Conservation (phyloP, 2,329 filamentous ascomycete genomes). For the Lecanoromycetidae sp. region DNA sequence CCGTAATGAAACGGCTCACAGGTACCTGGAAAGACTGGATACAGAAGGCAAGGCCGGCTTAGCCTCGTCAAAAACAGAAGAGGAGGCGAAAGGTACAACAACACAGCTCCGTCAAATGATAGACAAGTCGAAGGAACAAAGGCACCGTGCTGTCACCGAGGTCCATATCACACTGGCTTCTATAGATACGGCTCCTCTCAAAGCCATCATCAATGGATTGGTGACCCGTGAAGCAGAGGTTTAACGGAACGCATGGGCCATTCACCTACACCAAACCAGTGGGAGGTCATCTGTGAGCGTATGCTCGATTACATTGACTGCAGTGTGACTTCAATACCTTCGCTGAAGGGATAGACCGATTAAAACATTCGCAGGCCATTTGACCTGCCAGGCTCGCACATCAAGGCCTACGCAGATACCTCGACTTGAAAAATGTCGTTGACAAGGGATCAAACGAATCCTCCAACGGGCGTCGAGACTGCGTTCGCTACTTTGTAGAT, state of each 20-base stretch:
- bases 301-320: not conserved
- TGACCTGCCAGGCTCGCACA: not conserved
- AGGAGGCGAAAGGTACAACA: not conserved
- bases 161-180: not conserved
- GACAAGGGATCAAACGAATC: not conserved
- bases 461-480: not conserved
- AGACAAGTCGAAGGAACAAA: not conserved
- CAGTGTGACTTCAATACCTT: not conserved
- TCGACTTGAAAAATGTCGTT: not conserved
- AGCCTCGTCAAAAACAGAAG: not conserved
- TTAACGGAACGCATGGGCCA: not conserved
- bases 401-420: not conserved
- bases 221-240: not conserved
- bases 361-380: not conserved
- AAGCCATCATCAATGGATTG: not conserved
- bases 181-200: not conserved
- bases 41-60: not conserved
- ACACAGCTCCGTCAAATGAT: not conserved
- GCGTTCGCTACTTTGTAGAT: not conserved
- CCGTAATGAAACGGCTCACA: not conserved
- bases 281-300: not conserved
- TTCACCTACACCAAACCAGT: slow-evolving; percentile 1
- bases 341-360: not conserved
- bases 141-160: not conserved
- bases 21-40: not conserved